Evolutionary conservation across 169 alveolate genomes (phyloP), one percentile per base, ranked within the genome.

Genomic region (Plasmodium gaboni): DNA sequence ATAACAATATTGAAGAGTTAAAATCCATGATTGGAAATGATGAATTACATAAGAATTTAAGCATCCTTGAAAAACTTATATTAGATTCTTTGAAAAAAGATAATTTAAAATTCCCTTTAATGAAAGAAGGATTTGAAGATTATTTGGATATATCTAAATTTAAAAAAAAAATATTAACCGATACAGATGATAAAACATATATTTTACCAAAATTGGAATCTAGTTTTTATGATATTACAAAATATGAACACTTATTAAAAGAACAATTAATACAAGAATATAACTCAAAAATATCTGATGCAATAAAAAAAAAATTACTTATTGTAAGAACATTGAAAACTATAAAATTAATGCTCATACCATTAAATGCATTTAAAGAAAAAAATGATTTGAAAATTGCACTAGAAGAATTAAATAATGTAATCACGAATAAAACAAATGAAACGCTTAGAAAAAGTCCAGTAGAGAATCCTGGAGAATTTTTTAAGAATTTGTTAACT

Each of bases 211-310:
- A 1, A 1, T 9, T 46, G 26, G n/a, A 9, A 2, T 44, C 68
- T 61, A 38, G 28, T 9, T 12, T 63, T 32, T 51, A 63, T 13
- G 88, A 74, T 63, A 12, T 74, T 44, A 15, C 64, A 63, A 61
- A 60, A 63, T 74, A 63, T 61, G 88, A 74, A 48, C 73, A 74
- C 57, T 26, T 74, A 32, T 48, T 74, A 48, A 74, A 17, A 51
- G 28, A 46, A 51, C 74, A 74, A 48, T 2, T 61, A 24, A 63
- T 74, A 44, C 26, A 74, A 50, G 19, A 13, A 4, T 74, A 74
- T 50, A 68, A 46, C 2, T 12, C 51, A 22, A 74, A 74, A 50
- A 42, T 46, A 5, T 44, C 88, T 48, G 22, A 9, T 48, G 24
- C 24, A 19, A 19, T 46, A 19, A 69, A 69, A 24, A 69, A 50